These are phyloP conservation scores for Scheffersomyces segobiensis DNA, from an alignment of 1,139 yeast species.

Conservation along the genomic window DNA sequence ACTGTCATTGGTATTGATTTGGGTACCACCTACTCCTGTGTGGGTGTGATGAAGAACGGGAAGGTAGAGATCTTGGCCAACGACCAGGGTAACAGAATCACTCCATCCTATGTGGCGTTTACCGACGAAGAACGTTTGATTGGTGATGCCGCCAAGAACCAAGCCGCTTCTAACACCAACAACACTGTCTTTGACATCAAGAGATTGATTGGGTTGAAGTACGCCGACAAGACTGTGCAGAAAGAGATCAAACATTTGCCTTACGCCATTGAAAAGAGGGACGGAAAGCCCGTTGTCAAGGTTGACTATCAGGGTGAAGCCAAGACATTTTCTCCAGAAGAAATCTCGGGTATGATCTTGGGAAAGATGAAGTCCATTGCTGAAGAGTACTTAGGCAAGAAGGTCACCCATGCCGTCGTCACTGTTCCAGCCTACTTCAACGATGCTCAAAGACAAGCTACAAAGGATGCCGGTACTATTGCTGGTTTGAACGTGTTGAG, in stretches of 20 bases:
- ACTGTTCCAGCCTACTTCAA: slow-evolving; percentile 98
- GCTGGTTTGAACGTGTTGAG: slow-evolving; percentile 94
- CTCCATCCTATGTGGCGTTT: slow-evolving; percentile 89
- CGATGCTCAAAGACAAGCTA: slow-evolving; percentile 98
- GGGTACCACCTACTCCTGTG: slow-evolving; percentile 90
- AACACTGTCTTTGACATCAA: slow-evolving; percentile 86
- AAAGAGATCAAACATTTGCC: slow-evolving; percentile 84
- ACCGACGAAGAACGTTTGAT: slow-evolving; percentile 84
- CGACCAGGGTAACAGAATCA: slow-evolving; percentile 94
- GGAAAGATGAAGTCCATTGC: slow-evolving; percentile 93
- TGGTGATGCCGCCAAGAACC: slow-evolving; percentile 95
- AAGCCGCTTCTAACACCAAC: slow-evolving; percentile 77
- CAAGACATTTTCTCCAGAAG: slow-evolving; percentile 82
- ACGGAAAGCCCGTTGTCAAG: slow-evolving; percentile 78
- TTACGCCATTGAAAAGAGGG: slow-evolving; percentile 62
- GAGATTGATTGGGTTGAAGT: slow-evolving; percentile 83
- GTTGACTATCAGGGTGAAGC: slow-evolving; percentile 62
- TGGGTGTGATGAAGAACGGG: slow-evolving; percentile 90
- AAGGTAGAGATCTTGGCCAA: slow-evolving; percentile 91
- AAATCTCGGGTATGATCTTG: slow-evolving; percentile 87
- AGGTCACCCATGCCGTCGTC: slow-evolving; percentile 91
- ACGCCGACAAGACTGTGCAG: slow-evolving; percentile 73
- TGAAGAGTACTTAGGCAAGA: slow-evolving; percentile 85
- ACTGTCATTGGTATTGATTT: slow-evolving; percentile 86
- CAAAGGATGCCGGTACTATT: slow-evolving; percentile 96